Base-by-base conservation (phyloP, 768 basidiomycete genomes). In the Trametes meyenii region DNA sequence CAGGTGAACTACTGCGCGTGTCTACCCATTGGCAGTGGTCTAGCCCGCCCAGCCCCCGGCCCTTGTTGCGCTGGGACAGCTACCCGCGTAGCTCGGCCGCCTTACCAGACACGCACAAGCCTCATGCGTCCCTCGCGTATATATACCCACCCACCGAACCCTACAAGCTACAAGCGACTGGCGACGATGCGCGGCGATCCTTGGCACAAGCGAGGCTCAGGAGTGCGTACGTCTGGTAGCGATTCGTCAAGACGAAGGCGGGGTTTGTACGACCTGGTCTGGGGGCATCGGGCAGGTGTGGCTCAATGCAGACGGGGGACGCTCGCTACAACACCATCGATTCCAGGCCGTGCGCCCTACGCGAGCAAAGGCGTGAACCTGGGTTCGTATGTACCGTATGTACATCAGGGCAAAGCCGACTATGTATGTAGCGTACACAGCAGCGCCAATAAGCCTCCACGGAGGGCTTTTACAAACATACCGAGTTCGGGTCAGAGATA, bases 1-100 rank as follows among this genome's bases (percentile, higher is more conserved):
- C 64, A 81, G 89, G 68, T 90, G 77, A 83, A 50, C 33, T 17
- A 14, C 21, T 6, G 49, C 35, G 11, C 48, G 6, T 14, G 36
- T 2, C 36, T 35, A 23, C 38, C n/a, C 45, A 23, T 13, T 5
- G 24, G 45, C 16, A 5, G 39, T 19, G 43, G 43, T 10, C 17
- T 10, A n/a, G 35, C 23, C 24, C 19, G 39, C 36, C 17, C 23
- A 3, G 29, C 29, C 29, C 8, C 4, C 29, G 8, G 29, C 29
- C 29, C 8, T 33, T 8, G 29, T 33, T 3, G 8, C 29, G 29
- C 29, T 33, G 29, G 29, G 29, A 8, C 29, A n/a, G n/a, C n/a
- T n/a, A 33, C 29, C 29, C 8, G 29, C 8, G 29, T 33, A 33
- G 29, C 29, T 3, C 29, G 29, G 29, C 29, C 29, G 29, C 29